phyloP scores from a whole-genome alignment of 805 yeast genomes.

The Candida ortonii region DNA sequence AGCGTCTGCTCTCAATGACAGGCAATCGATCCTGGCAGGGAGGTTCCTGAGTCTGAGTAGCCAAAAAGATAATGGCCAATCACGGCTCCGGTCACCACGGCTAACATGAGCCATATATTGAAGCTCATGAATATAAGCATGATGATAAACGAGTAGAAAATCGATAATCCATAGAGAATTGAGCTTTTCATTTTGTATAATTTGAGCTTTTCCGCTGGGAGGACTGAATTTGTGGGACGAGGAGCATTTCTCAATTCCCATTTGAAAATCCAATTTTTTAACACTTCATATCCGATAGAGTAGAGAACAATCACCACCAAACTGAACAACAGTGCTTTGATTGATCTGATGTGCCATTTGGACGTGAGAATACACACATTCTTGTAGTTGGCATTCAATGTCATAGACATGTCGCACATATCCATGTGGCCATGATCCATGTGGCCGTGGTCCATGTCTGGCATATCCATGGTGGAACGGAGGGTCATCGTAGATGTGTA shows the following conservation, averaged over 20 bases:
- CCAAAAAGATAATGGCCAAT: constrained; percentile 36
- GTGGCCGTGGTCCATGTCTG: constrained; percentile 16
- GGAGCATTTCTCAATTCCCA: constrained; percentile 23
- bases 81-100: constrained; percentile 42
- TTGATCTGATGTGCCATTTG: constrained; percentile 39
- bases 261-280: constrained; percentile 26
- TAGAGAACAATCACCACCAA: constrained; percentile 32
- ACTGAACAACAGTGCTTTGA: constrained; percentile 33
- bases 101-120: constrained; percentile 45
- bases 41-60: constrained; percentile 10
- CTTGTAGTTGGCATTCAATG: constrained; percentile 42
- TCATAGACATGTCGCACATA: constrained; percentile 39
- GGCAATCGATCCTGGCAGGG: constrained; percentile 19
- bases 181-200: constrained; percentile 29
- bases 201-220: constrained; percentile 18
- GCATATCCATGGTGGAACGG: constrained; percentile 14
- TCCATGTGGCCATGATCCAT: constrained; percentile 24
- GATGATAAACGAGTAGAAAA: constrained; percentile 43
- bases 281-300: constrained; percentile 37
- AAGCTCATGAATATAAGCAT: constrained; percentile 50
- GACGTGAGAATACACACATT: constrained; percentile 41
- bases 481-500: too few species aligned
- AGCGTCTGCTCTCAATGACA: constrained; percentile 34
- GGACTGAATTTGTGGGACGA: constrained; percentile 5
- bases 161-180: constrained; percentile 38